A percentile compares a stretch with the other conserved stretches of the same genome.
phyloP scores from a whole-genome alignment of 108 stramenopile species.

The Conticribra guillardii region DNA sequence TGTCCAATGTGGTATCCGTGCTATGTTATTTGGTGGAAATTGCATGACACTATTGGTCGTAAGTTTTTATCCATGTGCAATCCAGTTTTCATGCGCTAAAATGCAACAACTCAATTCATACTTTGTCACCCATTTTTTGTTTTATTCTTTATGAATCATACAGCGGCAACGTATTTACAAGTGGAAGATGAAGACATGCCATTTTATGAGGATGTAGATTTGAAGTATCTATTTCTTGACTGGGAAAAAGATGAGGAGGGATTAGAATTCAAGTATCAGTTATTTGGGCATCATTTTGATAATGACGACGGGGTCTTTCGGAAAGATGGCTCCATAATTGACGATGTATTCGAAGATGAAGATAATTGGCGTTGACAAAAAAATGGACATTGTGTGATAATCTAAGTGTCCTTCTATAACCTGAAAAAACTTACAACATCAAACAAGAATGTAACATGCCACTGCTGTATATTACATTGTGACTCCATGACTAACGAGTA shows the following conservation, averaged over 20 bases:
- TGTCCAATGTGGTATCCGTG: constrained; percentile 59
- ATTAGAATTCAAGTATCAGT: constrained; percentile 46
- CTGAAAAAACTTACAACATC: too few species aligned
- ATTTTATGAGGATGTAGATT: constrained; percentile 47
- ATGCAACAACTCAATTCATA: too few species aligned
- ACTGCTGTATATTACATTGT: too few species aligned
- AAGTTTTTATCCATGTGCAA: too few species aligned
- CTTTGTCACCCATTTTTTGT: too few species aligned
- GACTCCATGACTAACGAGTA: too few species aligned
- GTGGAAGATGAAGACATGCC: constrained; percentile 54
- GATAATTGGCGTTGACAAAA: constrained; percentile 54
- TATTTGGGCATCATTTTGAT: constrained; percentile 63
- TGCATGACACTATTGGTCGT: constrained; percentile 62
- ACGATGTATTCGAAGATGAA: constrained; percentile 51
- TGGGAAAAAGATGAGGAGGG: constrained; percentile 37
- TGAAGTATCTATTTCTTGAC: constrained; percentile 26
- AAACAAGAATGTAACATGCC: too few species aligned
- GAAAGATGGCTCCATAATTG: too few species aligned
- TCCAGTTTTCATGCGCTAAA: too few species aligned
- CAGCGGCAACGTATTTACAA: constrained; percentile 51
- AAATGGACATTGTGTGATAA: too few species aligned
- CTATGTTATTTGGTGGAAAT: constrained; percentile 67
- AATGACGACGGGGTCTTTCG: constrained; percentile 45
- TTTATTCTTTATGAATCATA: too few species aligned
- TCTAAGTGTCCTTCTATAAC: too few species aligned